phyloP scores from a whole-genome alignment of 176 grass and related monocot genomes.

The Themeda triandra region DNA sequence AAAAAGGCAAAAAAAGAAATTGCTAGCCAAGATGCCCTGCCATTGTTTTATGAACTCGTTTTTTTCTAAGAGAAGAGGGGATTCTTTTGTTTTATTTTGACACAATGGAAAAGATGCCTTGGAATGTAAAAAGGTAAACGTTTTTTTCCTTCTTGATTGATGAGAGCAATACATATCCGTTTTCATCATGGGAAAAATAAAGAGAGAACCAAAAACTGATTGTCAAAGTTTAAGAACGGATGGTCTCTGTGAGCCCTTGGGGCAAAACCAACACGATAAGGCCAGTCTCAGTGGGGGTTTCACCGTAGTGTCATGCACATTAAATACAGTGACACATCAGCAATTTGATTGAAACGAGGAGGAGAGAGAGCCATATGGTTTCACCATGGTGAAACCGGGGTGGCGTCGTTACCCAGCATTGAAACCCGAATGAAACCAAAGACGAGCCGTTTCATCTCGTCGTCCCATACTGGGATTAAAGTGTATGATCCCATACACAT shows the following conservation, averaged over 20 bases:
- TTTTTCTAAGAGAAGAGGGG: background rate
- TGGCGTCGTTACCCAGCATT: too few relatives aligned
- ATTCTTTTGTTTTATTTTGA: background rate
- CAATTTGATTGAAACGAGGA: too few relatives aligned
- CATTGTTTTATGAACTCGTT: background rate
- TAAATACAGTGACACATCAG: too few relatives aligned
- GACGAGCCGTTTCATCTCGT: too few relatives aligned
- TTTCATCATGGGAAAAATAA: background rate
- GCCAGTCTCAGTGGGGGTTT: too few relatives aligned
- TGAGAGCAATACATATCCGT: background rate
- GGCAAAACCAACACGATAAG: background rate
- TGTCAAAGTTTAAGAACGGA: background rate
- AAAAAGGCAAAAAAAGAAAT: conserved; percentile 20
- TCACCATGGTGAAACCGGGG: too few relatives aligned
- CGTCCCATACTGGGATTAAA: too few relatives aligned
- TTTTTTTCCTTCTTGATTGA: background rate
- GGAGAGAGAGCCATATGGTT: too few relatives aligned
- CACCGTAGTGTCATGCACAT: too few relatives aligned
- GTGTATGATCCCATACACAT: too few relatives aligned
- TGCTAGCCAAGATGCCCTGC: background rate
- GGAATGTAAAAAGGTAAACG: background rate
- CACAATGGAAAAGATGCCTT: background rate
- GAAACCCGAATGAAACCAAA: too few relatives aligned
- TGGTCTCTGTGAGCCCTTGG: background rate
- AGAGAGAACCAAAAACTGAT: background rate